phyloP scores from a whole-genome alignment of 345 rosid species.

The Acer campestre region DNA sequence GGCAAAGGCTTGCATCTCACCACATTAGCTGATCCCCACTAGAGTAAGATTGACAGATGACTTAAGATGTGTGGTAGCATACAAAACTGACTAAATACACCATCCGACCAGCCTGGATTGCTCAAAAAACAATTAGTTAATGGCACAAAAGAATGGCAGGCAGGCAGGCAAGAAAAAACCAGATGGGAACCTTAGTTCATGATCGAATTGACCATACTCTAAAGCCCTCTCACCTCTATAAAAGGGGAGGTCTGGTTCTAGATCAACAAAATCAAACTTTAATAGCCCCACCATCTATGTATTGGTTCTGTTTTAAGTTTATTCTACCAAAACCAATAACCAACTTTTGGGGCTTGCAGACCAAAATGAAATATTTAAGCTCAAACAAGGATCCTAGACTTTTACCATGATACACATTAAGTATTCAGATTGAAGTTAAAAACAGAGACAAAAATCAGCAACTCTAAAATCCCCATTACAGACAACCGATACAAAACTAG shows the following conservation, averaged over 20 bases:
- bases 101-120: background rate
- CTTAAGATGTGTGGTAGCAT: background rate
- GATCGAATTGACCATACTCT: background rate
- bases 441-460: background rate
- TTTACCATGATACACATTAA: background rate
- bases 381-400: background rate
- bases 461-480: constrained; percentile 4
- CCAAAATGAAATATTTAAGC: background rate
- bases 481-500: background rate
- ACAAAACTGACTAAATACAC: background rate
- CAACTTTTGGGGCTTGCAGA: background rate
- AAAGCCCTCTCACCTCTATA: background rate
- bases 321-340: background rate
- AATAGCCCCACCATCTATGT: background rate
- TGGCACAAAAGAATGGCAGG: background rate
- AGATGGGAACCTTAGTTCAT: background rate
- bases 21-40: background rate
- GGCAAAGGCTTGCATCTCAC: background rate
- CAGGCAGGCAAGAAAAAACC: background rate
- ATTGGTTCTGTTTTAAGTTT: background rate
- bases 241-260: background rate
- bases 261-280: background rate
- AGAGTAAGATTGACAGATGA: background rate
- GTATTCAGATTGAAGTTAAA: background rate
- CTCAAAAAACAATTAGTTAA: background rate